These are phyloP conservation scores for Sporothrix variecibatus DNA, from an alignment of 2,329 filamentous ascomycete species.

Conservation along the genomic window DNA sequence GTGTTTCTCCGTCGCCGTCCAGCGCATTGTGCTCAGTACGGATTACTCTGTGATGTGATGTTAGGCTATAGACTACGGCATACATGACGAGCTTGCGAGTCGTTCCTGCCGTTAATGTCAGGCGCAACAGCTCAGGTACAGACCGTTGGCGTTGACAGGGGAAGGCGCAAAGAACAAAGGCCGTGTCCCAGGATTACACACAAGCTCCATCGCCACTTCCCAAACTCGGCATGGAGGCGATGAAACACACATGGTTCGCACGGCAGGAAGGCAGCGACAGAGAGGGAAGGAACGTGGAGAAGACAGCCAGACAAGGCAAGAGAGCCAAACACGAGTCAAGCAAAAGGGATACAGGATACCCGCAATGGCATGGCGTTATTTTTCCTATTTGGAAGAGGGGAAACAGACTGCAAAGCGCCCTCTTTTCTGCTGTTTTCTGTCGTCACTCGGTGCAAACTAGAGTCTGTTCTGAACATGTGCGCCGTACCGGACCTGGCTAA, in stretches of 20 bases:
- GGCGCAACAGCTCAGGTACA: neutral
- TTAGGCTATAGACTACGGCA: too few relatives aligned
- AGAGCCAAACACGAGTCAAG: neutral
- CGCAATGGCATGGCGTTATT: neutral
- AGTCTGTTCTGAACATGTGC: neutral
- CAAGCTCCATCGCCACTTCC: slow-evolving; percentile 16
- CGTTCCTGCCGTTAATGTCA: neutral
- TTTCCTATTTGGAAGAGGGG: neutral
- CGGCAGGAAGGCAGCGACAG: neutral
- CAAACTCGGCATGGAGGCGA: slow-evolving; percentile 23
- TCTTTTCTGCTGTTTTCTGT: neutral
- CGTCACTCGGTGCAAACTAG: neutral
- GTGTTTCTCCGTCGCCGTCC: neutral
- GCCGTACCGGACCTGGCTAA: neutral
- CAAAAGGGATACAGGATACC: neutral
- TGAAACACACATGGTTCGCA: slow-evolving; percentile 23
- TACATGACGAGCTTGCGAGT: neutral
- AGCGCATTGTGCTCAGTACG: too few relatives aligned
- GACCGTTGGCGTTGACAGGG: neutral
- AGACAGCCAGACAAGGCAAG: neutral
- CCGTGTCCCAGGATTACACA: slow-evolving; percentile 1
- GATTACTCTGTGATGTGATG: too few relatives aligned
- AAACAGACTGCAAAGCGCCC: neutral
- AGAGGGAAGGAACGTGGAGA: neutral
- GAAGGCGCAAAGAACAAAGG: neutral